Evolutionary conservation across 1,284 basidiomycete species (phyloP), one percentile per base, ranked within the genome.

Genomic region (Pseudozyma flocculosa): DNA sequence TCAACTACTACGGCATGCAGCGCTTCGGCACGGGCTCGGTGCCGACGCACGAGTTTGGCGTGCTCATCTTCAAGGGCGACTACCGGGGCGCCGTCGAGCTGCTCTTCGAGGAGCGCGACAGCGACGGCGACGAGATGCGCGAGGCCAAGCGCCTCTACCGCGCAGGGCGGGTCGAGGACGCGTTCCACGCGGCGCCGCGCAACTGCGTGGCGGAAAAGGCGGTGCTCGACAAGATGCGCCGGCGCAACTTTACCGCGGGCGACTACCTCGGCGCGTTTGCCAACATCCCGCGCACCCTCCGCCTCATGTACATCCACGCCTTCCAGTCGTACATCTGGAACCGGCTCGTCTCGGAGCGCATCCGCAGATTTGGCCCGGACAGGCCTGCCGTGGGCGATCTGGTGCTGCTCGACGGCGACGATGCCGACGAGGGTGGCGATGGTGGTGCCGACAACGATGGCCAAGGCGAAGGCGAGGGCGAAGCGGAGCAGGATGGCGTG

Each of bases 261-360:
- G 62, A 75, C 50, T 68, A 55, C 58, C 53, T 51, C n/a, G 65
- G 54, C 15, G 50, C 59, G 24, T 65, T 76, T 44, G 49, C 54
- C 7, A 55, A 63, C 29, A 48, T 73, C 36, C 71, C 73, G 10
- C 46, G 67, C 60, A 93, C 92, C n/a, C 85, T 99, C 61, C 84
- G 93, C 43, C 82, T 94, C 60, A 97, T 99, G 90, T 98, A 98
- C 75, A 86, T 97, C 43, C 95, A 99, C 79, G 93, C 94, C 34
- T 98, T 97, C 79, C 95, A 99, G 79, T 94, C 91, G 17, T 98
- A 97, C 72, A 87, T 98, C 26, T 99, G 94, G 95, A 99, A 98
- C 79, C 85, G 90, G 40, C 86, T 96, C 50, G 90, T 92, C 21
- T 95, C 92, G 14, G 91, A 94, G 78, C 86, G 95, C 15, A 87